Evolutionary conservation across 208 protist genomes (phyloP), one percentile per base, ranked within the genome.

Genomic region (Porcisia hertigi): DNA sequence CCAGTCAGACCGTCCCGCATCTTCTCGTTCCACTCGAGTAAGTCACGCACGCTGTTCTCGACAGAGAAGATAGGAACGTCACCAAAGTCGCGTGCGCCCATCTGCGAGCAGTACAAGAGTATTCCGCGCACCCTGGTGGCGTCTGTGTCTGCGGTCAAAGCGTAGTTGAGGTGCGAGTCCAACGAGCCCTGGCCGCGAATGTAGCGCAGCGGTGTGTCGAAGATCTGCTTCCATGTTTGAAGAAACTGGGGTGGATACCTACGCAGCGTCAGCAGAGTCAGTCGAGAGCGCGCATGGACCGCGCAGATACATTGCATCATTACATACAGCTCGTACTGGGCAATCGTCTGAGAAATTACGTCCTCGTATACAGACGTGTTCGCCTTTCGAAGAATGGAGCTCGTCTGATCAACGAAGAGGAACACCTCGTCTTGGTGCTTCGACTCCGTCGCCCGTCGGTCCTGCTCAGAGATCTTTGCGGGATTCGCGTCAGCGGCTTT

Each of bases 281-380:
- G 72, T 14, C 85, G 77, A 0, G 91, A 94, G 41, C 88, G 69
- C 0, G 82, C 63, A 75, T 96, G 86, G 58, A 97, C 91, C 58
- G 86, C 85, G 52, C 83, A 75, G 63, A 97, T 94, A 73, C 87
- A 92, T 76, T 92, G 87, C 90, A 97, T 94, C 93, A 97, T 97
- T 41, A 88, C 80, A 75, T 90, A 86, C 25, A 97, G 79, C 69
- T 94, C 85, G 75, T 92, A 94, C 60, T 92, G 84, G 1, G 88
- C 91, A 39, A 93, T 92, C 14, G 83, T 91, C 59, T 95, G 87
- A 49, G 90, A 94, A 72, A 97, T 92, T 57, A 94, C 88, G 53
- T 92, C 82, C 64, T 96, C 93, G 74, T 96, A 97, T 4, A 93
- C 75, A 49, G 93, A 95, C 23, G 85, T 82, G 34, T 70, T 80